Evolutionary conservation across 805 yeast genomes (phyloP), one percentile per base, ranked within the genome.

Genomic region (Saturnispora kantuleensis): DNA sequence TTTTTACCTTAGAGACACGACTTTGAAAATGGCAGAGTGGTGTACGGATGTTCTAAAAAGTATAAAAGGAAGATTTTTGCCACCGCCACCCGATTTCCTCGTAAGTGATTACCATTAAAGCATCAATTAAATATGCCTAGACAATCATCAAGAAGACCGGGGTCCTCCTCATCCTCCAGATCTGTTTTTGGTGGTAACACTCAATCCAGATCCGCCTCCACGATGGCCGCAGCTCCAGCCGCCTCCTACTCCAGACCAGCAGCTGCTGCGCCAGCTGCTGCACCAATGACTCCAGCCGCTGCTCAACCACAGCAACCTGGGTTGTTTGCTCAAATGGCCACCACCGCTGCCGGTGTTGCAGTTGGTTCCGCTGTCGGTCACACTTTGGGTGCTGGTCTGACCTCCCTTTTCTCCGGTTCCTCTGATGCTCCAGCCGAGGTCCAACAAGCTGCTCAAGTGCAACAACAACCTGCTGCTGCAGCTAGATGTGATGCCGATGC

Each of bases 271-370:
- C 76, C 46, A n/a, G 44, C 49, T 10, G 77, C 40, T 71, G 75
- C 59, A 35, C 45, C 51, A 30, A 30, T 51, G 7, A 50, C 62
- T 32, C 67, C 74, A 38, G 72, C 73, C 50, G 71, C 70, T 47
- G 66, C 69, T 47, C 66, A 73, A 31, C 75, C 76, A 42, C 60
- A 58, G 55, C 77, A 73, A 56, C 97, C 97, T 39, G 97, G 97
- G 57, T 57, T 90, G 62, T 89, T 90, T 58, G 84, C 90, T 48
- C 95, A 93, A 69, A 93, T 93, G 98, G 97, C 97, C 34, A 74
- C 95, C 39, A 93, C 98, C 40, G 98, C 98, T 45, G 98, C 97
- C 41, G 98, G 98, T 80, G 98, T 93, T 38, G 98, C 97, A 44
- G 97, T 93, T 46, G 98, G 98, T 58, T 86, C 96, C 42, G 82